Conservation (phyloP, 306 rosid genomes). For the Casuarina glauca region DNA sequence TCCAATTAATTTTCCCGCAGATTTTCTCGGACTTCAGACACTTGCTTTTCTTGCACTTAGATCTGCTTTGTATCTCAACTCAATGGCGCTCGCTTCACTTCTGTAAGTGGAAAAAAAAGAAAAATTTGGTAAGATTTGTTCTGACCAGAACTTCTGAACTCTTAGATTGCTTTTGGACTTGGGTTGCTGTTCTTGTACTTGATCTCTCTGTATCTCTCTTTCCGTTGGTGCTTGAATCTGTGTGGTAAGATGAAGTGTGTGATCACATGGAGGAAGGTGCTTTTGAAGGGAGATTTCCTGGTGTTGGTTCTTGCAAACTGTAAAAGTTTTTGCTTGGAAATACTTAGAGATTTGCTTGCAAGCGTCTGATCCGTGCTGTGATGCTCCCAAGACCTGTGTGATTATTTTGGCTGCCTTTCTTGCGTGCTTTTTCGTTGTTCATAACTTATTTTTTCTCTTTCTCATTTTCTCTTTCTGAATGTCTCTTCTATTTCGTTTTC, state of each 20-base stretch:
- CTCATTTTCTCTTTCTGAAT: not conserved
- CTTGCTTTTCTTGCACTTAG: constrained; percentile 25
- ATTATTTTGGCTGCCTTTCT: not conserved
- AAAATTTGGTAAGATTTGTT: constrained; percentile 55
- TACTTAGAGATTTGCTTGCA: constrained; percentile 10
- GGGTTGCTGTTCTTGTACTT: not conserved
- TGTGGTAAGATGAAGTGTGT: not conserved
- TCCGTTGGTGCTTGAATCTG: not conserved
- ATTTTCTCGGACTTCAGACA: constrained; percentile 49
- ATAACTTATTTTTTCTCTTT: not conserved
- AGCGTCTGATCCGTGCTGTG: constrained; percentile 19
- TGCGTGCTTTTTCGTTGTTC: not conserved
- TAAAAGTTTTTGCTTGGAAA: not conserved
- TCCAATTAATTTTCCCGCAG: constrained; percentile 27
- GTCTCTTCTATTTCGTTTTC: not conserved
- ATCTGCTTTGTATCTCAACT: constrained; percentile 41
- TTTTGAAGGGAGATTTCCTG: not conserved
- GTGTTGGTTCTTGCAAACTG: not conserved
- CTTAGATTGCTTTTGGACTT: constrained; percentile 30
- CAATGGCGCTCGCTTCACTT: constrained; percentile 32
- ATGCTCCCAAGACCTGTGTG: not conserved
- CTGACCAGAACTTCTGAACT: constrained; percentile 18
- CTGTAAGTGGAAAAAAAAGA: constrained; percentile 23
- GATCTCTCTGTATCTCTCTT: not conserved
- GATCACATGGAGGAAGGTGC: constrained; percentile 20